Evolutionary conservation across 345 rosid species (phyloP), one percentile per base, ranked within the genome.

Genomic region (Linum trigynum): DNA sequence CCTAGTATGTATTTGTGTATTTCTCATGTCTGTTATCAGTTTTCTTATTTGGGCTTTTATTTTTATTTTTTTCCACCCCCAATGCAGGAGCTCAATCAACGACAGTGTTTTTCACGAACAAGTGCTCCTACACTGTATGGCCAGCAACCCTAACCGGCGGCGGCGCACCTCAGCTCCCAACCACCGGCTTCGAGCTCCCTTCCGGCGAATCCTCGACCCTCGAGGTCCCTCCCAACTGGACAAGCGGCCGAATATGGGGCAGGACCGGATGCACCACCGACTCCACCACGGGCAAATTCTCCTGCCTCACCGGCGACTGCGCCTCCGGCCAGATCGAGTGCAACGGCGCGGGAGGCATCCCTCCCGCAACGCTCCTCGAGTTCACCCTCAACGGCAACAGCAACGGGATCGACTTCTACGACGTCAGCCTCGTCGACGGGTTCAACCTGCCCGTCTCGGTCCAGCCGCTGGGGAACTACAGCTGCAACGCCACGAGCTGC

Each of bases 311-410:
- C 0, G 89, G 78, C 5, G 84, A 84, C 39, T 86, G 90, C 1
- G 81, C 59, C n/a, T 76, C 86, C 0, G 85, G 90, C 2, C 70
- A 75, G 38, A 11, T 83, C 0, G 50, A 64, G 5, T 83, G 96
- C 67, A 66, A 55, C 0, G 83, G 85, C 4, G 76, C 65, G 0
- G 73, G 74, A 0, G 76, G 55, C 4, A 11, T 0, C 45, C 78
- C 85, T 39, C 86, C 90, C 0, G 73, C 69, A 0, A 83, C 92
- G 2, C 67, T 86, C 1, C 69, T 59, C 0, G 92, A 86, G 58
- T 69, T 85, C 71, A 16, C 74, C 4, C 60, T 84, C 0, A 75
- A 68, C 2, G 14, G 63, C 0, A 5, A 3, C 3, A 14, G 32
- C 32, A 23, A 23, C 5, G 83, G 74, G 10, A 5, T 48, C 62